Evolutionary conservation across 257 asterid genomes (phyloP).

Genomic region (Linderniella brevidens): DNA sequence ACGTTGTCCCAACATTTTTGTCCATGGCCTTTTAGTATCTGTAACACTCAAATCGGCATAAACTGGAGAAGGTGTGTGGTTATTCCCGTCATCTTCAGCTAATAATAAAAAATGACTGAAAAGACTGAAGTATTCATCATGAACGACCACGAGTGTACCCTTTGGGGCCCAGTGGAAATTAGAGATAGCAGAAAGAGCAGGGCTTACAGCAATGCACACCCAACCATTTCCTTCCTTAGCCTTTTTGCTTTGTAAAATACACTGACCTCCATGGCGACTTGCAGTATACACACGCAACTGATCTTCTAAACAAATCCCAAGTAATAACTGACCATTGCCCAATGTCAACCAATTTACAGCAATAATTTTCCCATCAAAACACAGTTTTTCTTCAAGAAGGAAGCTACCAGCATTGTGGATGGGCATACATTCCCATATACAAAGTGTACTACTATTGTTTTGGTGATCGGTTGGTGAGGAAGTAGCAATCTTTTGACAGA

Average conservation of each 20-base stretch:
- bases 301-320: constrained; percentile 60
- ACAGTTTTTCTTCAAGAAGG: constrained; percentile 55
- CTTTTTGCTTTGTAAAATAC: constrained; percentile 34
- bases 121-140: constrained; percentile 45
- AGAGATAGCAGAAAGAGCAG: constrained; percentile 30
- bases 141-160: constrained; percentile 48
- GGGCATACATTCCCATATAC: constrained; percentile 71
- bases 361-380: constrained; percentile 48
- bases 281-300: constrained; percentile 51
- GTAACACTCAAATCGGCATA: constrained; percentile 11
- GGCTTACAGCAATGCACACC: constrained; percentile 56
- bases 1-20: constrained; percentile 12
- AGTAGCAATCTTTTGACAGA: constrained; percentile 63
- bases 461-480: constrained; percentile 21
- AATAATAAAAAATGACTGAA: constrained; percentile 40
- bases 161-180: constrained; percentile 92
- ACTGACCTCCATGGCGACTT: constrained; percentile 50
- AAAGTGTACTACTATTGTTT: constrained; percentile 22
- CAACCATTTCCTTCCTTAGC: constrained; percentile 41
- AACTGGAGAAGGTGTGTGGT: constrained; percentile 12
- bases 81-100: constrained; percentile 21
- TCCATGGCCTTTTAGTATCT: constrained; percentile 8
- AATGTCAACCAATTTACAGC: constrained; percentile 53
- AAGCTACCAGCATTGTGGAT: constrained; percentile 50
- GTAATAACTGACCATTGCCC: constrained; percentile 67